Conservation (phyloP, 345 rosid species). For the Eucalyptus paniculata region DNA sequence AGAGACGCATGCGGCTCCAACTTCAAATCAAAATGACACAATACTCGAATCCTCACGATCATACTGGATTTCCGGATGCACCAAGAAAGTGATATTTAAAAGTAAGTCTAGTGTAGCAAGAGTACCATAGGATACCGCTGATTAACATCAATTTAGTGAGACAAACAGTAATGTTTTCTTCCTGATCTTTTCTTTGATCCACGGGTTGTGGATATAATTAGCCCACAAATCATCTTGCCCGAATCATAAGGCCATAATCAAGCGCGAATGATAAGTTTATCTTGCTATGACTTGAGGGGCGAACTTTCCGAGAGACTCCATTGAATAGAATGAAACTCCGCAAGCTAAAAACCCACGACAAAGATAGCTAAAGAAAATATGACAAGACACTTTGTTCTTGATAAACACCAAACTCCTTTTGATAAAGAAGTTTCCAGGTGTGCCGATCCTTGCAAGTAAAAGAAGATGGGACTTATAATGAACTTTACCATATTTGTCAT, state of each 20-base stretch:
- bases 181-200: not conserved
- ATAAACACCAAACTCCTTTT: not conserved
- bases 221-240: not conserved
- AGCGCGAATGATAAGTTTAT: not conserved
- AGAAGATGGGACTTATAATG: not conserved
- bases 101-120: not conserved
- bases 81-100: not conserved
- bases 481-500: constrained; percentile 40
- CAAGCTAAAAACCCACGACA: not conserved
- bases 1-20: not conserved
- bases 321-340: not conserved
- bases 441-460: not conserved
- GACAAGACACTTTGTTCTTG: not conserved
- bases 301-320: not conserved
- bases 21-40: not conserved
- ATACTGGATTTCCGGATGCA: not conserved
- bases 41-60: not conserved
- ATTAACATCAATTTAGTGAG: not conserved
- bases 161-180: not conserved
- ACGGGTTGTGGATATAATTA: not conserved
- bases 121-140: not conserved
- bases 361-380: not conserved
- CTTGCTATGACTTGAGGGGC: not conserved
- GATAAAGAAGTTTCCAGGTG: not conserved
- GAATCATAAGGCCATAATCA: not conserved